Percentiles rank a stretch among this genome's conserved stretches.
Evolutionary conservation across 2,329 filamentous ascomycete genomes (phyloP).

Genomic region (Venturia pyrina): DNA sequence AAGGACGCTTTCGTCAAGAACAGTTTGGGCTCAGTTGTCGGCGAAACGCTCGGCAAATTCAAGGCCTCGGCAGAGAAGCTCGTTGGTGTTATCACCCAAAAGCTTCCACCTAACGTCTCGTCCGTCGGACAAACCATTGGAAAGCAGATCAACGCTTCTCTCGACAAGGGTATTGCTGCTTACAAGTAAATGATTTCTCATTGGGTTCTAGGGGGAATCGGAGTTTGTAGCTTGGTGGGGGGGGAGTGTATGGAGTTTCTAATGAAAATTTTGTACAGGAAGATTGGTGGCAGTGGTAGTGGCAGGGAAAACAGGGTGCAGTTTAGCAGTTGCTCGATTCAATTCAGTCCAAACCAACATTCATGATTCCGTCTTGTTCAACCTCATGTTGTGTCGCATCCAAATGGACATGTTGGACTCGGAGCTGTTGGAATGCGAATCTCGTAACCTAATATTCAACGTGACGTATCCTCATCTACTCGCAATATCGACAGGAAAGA

Average conservation of each 20-base stretch:
- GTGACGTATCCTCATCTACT: too few species aligned
- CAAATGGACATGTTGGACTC: too few species aligned
- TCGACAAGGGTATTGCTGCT: conserved; percentile 9
- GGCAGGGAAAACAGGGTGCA: background rate
- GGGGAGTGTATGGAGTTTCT: background rate
- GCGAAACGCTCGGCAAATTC: conserved; percentile 1
- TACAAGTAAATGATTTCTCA: conserved; percentile 1
- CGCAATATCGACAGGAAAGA: too few species aligned
- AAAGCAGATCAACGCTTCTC: conserved; percentile 9
- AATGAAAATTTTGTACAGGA: background rate
- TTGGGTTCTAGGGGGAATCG: background rate
- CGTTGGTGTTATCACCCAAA: conserved; percentile 7
- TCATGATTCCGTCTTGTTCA: background rate
- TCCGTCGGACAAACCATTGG: background rate
- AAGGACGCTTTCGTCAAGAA: conserved; percentile 8
- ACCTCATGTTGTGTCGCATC: background rate
- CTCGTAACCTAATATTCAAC: background rate
- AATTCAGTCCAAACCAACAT: background rate
- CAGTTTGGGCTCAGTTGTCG: background rate
- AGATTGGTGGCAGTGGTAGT: background rate
- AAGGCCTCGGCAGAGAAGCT: conserved; percentile 6
- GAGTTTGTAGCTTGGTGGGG: background rate
- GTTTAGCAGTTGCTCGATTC: background rate
- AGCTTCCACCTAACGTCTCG: conserved; percentile 5
- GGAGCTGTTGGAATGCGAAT: background rate